Percentiles rank a stretch among this genome's conserved stretches.
Conservation (phyloP, 2,329 filamentous ascomycete species). For the Penicillium oxalicum region DNA sequence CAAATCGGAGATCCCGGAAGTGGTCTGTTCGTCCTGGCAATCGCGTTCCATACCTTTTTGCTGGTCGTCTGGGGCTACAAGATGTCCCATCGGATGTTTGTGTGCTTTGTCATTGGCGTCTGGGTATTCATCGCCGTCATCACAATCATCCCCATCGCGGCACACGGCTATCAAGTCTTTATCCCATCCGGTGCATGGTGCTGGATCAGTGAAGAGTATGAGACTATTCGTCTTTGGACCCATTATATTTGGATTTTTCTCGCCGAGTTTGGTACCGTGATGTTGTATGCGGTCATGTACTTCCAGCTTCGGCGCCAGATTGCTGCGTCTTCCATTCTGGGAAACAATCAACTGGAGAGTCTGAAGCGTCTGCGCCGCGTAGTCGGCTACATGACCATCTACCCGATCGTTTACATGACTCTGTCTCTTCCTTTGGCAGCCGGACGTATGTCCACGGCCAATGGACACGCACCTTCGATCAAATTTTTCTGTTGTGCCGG, state of each 20-base stretch:
- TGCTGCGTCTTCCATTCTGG: constrained; percentile 32
- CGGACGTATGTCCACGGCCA: constrained; percentile 39
- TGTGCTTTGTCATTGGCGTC: constrained; percentile 38
- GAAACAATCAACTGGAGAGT: constrained; percentile 32
- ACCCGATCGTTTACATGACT: constrained; percentile 51
- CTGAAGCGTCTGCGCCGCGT: constrained; percentile 39
- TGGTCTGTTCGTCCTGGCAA: constrained; percentile 50
- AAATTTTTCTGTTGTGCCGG: constrained; percentile 48
- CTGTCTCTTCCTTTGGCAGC: constrained; percentile 58
- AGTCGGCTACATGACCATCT: constrained; percentile 44
- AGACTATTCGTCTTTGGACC: constrained; percentile 42
- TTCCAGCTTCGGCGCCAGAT: constrained; percentile 45
- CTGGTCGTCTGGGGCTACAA: constrained; percentile 45
- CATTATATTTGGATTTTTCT: constrained; percentile 52
- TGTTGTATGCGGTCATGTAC: constrained; percentile 45
- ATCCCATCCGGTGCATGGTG: constrained; percentile 50
- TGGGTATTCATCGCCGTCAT: constrained; percentile 45
- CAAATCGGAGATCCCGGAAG: constrained; percentile 49
- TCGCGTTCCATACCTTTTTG: constrained; percentile 50
- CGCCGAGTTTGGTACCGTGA: constrained; percentile 46
- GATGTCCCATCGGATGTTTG: constrained; percentile 42
- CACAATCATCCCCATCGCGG: constrained; percentile 42
- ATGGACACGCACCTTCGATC: constrained; percentile 27
- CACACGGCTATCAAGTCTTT: constrained; percentile 41
- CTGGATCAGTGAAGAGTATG: constrained; percentile 43